Evolutionary conservation across 1,284 basidiomycete species (phyloP).

Genomic region (Volvariella surrecta): DNA sequence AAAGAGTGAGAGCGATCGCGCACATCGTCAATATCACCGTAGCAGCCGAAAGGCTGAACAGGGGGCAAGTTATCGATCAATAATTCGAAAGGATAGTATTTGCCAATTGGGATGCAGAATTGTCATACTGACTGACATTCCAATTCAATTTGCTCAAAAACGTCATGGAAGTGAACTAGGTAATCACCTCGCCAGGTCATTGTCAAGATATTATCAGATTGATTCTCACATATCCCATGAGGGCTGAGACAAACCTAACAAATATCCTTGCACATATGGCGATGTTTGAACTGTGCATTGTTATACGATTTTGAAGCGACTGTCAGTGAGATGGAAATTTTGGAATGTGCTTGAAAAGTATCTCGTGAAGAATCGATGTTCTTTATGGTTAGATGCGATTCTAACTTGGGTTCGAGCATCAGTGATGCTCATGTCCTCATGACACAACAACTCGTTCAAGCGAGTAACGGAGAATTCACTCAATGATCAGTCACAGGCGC

Average conservation of each 20-base stretch:
- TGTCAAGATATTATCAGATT: constrained; percentile 31
- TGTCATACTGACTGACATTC: constrained; percentile 95
- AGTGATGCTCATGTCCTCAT: too few species aligned
- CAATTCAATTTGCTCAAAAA: constrained; percentile 78
- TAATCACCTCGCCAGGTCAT: constrained; percentile 27
- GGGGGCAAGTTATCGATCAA: constrained; percentile 11
- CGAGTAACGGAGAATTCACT: too few species aligned
- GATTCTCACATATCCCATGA: too few species aligned
- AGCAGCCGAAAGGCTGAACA: constrained; percentile 65
- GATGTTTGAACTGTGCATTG: too few species aligned
- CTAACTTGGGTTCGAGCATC: too few species aligned
- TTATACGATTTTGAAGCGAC: too few species aligned
- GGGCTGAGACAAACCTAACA: constrained; percentile 72
- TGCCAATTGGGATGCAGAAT: constrained; percentile 78
- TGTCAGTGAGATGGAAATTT: too few species aligned
- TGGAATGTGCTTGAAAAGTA: too few species aligned
- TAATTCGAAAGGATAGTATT: constrained; percentile 29
- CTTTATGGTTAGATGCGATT: too few species aligned
- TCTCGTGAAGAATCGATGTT: too few species aligned
- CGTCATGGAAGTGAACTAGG: constrained; percentile 40
- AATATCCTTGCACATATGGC: constrained; percentile 75
- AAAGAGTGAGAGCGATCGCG: constrained; percentile 27
- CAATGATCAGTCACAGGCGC: too few species aligned
- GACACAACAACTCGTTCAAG: too few species aligned
- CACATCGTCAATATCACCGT: constrained; percentile 70